A percentile compares a stretch with the other conserved stretches of the same genome.
These are phyloP conservation scores for Onygenales sp. DNA, from an alignment of 2,329 filamentous ascomycete genomes.

Conservation along the genomic window DNA sequence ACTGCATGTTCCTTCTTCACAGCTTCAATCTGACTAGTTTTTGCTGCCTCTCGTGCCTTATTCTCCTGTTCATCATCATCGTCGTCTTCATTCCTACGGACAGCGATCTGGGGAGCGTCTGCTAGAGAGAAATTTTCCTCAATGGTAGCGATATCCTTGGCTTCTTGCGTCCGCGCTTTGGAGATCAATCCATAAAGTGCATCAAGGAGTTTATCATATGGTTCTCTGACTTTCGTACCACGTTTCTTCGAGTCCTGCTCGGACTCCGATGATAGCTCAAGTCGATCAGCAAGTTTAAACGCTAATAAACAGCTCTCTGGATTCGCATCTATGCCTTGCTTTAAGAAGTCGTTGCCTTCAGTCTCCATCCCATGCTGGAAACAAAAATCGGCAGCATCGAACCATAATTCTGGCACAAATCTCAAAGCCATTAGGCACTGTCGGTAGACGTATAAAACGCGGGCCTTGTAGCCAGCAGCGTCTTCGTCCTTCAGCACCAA, in stretches of 20 bases:
- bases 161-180: conserved; percentile 57
- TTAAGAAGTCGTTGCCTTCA: conserved; percentile 69
- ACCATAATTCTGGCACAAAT: conserved; percentile 95
- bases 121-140: conserved; percentile 44
- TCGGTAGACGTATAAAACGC: conserved; percentile 84
- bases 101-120: conserved; percentile 25
- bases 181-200: conserved; percentile 80
- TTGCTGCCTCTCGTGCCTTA: conserved; percentile 42
- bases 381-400: conserved; percentile 87
- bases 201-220: conserved; percentile 73
- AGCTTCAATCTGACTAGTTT: conserved; percentile 46
- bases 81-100: conserved; percentile 35
- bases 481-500: conserved; percentile 80
- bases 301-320: conserved; percentile 87
- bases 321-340: conserved; percentile 76
- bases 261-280: conserved; percentile 67
- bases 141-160: conserved; percentile 48
- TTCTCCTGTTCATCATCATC: conserved; percentile 40
- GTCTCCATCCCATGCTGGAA: conserved; percentile 64
- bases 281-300: conserved; percentile 78
- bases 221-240: conserved; percentile 66
- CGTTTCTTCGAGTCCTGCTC: conserved; percentile 60
- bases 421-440: conserved; percentile 87
- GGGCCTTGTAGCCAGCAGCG: conserved; percentile 59
- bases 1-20: conserved; percentile 57